Base-by-base conservation (phyloP, 257 asterid species). In the Craterostigma plantagineum region DNA sequence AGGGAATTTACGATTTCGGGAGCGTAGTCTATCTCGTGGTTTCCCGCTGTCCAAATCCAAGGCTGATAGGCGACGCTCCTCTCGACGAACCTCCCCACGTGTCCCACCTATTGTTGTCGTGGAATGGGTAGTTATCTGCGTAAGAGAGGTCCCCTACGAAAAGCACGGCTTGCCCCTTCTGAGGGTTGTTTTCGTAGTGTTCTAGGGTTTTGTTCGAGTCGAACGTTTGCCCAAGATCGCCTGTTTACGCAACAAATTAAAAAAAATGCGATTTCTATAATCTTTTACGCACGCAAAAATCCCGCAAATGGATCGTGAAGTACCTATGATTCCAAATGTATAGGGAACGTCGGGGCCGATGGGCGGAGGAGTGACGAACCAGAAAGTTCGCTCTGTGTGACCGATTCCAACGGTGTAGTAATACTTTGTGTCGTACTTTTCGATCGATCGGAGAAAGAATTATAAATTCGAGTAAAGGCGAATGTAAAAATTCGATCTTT, bases 31-130 rank as follows among this genome's bases (percentile, higher is more conserved):
- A 79, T 23, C 49, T 83, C 95, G 11, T 83, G 95, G 53, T 83
- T 83, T 53, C 93, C 93, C 0, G 63, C 75, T 0, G 84, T 69
- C 95, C 91, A 83, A 60, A 79, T 71, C 95, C 95, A 83, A 35
- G 95, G 95, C 46, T 83, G 95, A 66, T 69, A 79, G 18, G 95
- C 95, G 46, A 33, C 45, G 11, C 68, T 73, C 60, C 87, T 73
- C 65, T 83, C 95, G 4, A 71, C 73, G 40, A 83, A 79, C 55
- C 93, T 38, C 67, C 95, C 95, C 95, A 83, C 0, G 81, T 60
- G 51, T 83, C 93, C 95, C 95, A 83, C 54, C 93, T 71, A 7
- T 12, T 54, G 35, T 76, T 83, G 61, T 79, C 83, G 16, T 79
- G 93, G 53, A 64, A 49, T 4, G 83, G 75, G 27, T 76, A 62